Evolutionary conservation across 129 eudicot genomes (phyloP).

Genomic region (Glebionis coronaria): DNA sequence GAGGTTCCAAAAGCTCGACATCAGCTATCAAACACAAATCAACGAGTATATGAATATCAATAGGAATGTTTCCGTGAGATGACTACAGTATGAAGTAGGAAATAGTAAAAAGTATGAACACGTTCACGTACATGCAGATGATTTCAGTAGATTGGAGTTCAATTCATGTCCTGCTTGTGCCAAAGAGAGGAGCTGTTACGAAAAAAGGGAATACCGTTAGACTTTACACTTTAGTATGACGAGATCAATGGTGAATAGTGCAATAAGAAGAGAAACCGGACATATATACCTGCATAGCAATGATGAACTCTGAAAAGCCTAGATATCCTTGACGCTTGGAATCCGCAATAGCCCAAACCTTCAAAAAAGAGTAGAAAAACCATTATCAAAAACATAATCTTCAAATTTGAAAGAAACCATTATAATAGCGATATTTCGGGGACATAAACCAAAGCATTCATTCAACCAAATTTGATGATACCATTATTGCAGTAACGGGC

Average conservation of each 20-base stretch:
- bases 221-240: slow-evolving; percentile 7
- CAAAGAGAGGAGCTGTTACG: slow-evolving; percentile 60
- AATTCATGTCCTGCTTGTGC: slow-evolving; percentile 88
- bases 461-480: too few species aligned
- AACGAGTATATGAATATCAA: background rate
- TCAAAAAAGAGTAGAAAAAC: slow-evolving; percentile 1
- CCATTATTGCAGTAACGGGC: too few species aligned
- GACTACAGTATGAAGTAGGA: background rate
- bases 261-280: background rate
- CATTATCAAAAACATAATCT: background rate
- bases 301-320: slow-evolving; percentile 72
- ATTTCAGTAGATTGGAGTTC: slow-evolving; percentile 45
- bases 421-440: background rate
- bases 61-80: background rate
- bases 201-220: background rate
- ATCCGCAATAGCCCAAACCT: slow-evolving; percentile 98
- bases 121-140: slow-evolving; percentile 42
- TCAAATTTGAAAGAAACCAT: background rate
- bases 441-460: too few species aligned
- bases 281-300: slow-evolving; percentile 79
- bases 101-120: background rate
- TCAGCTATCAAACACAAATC: slow-evolving; percentile 28
- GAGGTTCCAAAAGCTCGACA: slow-evolving; percentile 52
- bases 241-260: background rate
- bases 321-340: slow-evolving; percentile 83